Percentiles rank a stretch among this genome's conserved stretches.
These are phyloP conservation scores for Petunia secreta DNA, from an alignment of 257 asterid species.

Conservation along the genomic window DNA sequence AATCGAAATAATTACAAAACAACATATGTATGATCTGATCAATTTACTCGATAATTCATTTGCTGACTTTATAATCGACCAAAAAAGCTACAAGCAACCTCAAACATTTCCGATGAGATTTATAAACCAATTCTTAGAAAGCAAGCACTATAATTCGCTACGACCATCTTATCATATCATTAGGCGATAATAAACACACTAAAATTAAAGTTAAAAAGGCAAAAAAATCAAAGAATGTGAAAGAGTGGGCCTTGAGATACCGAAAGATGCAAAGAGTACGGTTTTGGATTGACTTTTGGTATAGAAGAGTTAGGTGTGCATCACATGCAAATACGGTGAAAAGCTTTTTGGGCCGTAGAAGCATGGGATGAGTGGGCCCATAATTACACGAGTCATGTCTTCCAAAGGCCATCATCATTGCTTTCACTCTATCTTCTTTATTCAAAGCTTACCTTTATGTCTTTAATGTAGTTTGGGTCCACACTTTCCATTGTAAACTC, in stretches of 20 bases:
- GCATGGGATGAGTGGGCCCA: conserved; percentile 22
- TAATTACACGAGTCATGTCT: conserved; percentile 47
- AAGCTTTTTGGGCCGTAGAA: conserved; percentile 30
- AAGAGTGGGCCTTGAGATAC: neutral
- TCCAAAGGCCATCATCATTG: conserved; percentile 10
- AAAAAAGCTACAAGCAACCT: too few species aligned
- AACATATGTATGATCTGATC: too few species aligned
- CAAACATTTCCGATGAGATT: too few species aligned
- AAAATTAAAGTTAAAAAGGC: neutral
- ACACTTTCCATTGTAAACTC: neutral
- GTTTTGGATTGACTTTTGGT: conserved; percentile 44
- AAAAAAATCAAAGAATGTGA: neutral
- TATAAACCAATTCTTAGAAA: too few species aligned
- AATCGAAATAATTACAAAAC: too few species aligned
- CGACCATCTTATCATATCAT: too few species aligned
- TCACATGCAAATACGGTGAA: conserved; percentile 55
- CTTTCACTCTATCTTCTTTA: neutral
- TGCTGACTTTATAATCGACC: too few species aligned
- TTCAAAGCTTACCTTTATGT: conserved; percentile 41
- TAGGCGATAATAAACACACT: too few species aligned
- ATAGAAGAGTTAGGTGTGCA: conserved; percentile 42
- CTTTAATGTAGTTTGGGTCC: conserved; percentile 46
- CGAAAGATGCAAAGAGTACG: neutral
- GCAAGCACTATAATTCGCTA: too few species aligned
- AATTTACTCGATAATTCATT: too few species aligned